Evolutionary conservation across 2,329 filamentous ascomycete species (phyloP), one percentile per base, ranked within the genome.

Genomic region (Phialophora macrospora): DNA sequence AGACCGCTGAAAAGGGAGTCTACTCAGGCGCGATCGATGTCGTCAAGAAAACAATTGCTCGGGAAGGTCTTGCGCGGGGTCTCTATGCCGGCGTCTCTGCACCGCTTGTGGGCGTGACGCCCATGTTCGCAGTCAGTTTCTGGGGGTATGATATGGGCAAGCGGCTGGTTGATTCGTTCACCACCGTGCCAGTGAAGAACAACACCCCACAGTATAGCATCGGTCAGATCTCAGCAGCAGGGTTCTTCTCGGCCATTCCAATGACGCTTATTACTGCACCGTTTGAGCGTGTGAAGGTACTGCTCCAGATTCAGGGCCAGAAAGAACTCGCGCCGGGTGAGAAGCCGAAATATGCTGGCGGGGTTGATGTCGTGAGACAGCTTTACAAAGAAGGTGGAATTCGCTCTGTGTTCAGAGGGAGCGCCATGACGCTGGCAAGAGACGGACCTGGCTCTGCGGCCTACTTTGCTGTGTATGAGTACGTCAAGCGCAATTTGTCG

Each of bases 211-310:
- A 89, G 72, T 92, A 91, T 80, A 88, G 88, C 65, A 93, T 97
- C 75, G 90, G 84, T 51, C 95, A 99, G 79, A 88, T 96, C 80
- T 95, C 92, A 38, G 87, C 92, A 41, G 95, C 95, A 14, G 95
- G 95, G 70, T 97, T 97, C 87, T 96, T 99, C 86, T 96, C 92
- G 75, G 95, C 95, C 67, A 90, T 99, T 66, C 95, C 95, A 74
- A 96, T 96, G 92, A 99, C 95, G 3, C 81, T 92, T 79, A 97
- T 99, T 82, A 98, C 95, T n/a, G 95, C 95, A 4, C 95, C 95
- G 67, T 98, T 99, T 77, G 95, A 99, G 85, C 94, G 95, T 75
- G 93, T 99, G 73, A 99, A 99, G 81, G 94, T 99, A 63, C 93
- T 99, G 70, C 89, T 99, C 1, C 95, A 99, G 79, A 96, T 98